Evolutionary conservation across 805 yeast species (phyloP).

Genomic region (Metschnikowia anglica): DNA sequence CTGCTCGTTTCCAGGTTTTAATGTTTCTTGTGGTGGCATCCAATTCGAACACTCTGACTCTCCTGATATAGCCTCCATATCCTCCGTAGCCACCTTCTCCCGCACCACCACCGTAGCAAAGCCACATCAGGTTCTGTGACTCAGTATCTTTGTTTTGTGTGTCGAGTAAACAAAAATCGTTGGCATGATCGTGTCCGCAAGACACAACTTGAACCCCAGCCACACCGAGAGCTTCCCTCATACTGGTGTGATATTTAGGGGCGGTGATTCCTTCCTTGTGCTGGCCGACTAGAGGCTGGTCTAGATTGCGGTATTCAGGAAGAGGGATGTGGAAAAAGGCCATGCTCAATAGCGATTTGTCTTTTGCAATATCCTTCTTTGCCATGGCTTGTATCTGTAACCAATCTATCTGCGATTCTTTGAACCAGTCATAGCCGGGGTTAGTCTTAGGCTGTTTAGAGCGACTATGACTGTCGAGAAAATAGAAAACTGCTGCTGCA

Average conservation of each 20-base stretch:
- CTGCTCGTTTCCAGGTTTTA: slow-evolving; percentile 71
- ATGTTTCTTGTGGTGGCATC: slow-evolving; percentile 50
- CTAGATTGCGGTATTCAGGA: slow-evolving; percentile 68
- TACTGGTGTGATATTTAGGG: slow-evolving; percentile 68
- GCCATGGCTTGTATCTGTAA: slow-evolving; percentile 33
- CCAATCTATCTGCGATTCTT: slow-evolving; percentile 63
- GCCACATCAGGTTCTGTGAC: slow-evolving; percentile 55
- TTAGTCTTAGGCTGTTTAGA: slow-evolving; percentile 61
- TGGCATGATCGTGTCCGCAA: slow-evolving; percentile 96
- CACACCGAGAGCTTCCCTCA: slow-evolving; percentile 55
- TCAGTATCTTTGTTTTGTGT: slow-evolving; percentile 26
- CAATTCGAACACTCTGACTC: slow-evolving; percentile 70
- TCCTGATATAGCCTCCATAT: slow-evolving; percentile 80
- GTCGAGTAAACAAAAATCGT: slow-evolving; percentile 80
- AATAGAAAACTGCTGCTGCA: slow-evolving; percentile 60
- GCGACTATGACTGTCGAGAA: slow-evolving; percentile 82
- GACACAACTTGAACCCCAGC: slow-evolving; percentile 71
- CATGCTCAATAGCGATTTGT: slow-evolving; percentile 57
- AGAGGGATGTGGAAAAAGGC: slow-evolving; percentile 94
- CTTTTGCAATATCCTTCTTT: slow-evolving; percentile 25
- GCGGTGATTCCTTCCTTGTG: slow-evolving; percentile 76
- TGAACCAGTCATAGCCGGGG: slow-evolving; percentile 87
- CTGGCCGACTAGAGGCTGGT: slow-evolving; percentile 56
- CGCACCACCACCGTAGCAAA: slow-evolving; percentile 90
- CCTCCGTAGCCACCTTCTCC: slow-evolving; percentile 98